Percentiles rank a stretch among this genome's conserved stretches.
These are phyloP conservation scores for Candida stauntonica DNA, from an alignment of 805 yeast species.

Conservation along the genomic window DNA sequence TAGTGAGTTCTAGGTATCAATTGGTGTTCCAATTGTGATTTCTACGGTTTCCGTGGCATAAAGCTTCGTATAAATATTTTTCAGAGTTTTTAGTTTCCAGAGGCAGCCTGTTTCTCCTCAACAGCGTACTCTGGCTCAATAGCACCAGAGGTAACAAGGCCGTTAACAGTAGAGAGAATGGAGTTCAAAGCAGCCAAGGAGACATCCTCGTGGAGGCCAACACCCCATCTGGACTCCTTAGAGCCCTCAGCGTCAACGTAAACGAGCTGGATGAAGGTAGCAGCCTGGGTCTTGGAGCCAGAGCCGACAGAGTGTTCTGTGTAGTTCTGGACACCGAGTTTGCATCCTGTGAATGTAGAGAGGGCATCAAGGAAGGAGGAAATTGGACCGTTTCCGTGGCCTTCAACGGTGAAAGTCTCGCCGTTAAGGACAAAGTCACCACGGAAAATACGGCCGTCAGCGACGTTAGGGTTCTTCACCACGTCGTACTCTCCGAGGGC, in stretches of 20 bases:
- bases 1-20: no score
- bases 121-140: conserved; percentile 15
- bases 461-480: conserved; percentile 29
- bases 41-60: no score
- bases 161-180: conserved; percentile 59
- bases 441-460: conserved; percentile 38
- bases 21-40: no score
- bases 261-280: conserved; percentile 61
- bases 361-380: conserved; percentile 69
- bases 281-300: conserved; percentile 70
- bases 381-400: conserved; percentile 76
- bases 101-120: conserved; percentile 13
- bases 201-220: conserved; percentile 87
- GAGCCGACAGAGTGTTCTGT: conserved; percentile 71
- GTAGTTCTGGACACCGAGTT: conserved; percentile 61
- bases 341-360: conserved; percentile 44
- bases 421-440: conserved; percentile 36
- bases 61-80: no score
- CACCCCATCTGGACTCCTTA: conserved; percentile 69
- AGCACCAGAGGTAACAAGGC: conserved; percentile 23
- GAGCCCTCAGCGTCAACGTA: conserved; percentile 41
- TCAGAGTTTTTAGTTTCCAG: conserved; percentile 14
- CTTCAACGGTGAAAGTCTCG: conserved; percentile 35
- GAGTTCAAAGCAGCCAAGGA: conserved; percentile 79
- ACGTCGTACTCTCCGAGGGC: conserved; percentile 40